A percentile compares a stretch with the other conserved stretches of the same genome.
Evolutionary conservation across 192 early-diverging fungal species (phyloP).

Genomic region (Linnemannia exigua): DNA sequence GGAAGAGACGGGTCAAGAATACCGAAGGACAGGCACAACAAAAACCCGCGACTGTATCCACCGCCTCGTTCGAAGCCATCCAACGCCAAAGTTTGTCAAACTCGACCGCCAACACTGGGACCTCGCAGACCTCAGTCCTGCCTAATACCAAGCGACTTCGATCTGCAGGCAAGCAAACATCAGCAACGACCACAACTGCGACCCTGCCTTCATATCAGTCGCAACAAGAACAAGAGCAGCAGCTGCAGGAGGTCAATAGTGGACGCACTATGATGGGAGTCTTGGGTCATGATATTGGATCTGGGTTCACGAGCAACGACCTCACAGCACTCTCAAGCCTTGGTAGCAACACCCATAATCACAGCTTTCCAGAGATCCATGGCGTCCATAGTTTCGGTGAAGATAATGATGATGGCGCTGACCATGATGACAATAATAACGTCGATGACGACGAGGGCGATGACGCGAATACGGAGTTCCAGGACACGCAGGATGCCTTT

Average conservation of each 20-base stretch:
- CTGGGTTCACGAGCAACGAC: conserved; percentile 13
- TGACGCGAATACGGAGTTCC: conserved; percentile 6
- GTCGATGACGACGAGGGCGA: conserved; percentile 14
- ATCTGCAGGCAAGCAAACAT: neutral
- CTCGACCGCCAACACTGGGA: neutral
- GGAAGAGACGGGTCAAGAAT: conserved; percentile 21
- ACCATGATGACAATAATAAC: conserved; percentile 10
- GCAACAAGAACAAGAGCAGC: neutral
- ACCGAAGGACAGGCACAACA: neutral
- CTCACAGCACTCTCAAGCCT: conserved; percentile 7
- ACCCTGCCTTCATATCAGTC: conserved; percentile 2
- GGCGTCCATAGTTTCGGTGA: neutral
- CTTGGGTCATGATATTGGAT: conserved; percentile 11
- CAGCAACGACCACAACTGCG: neutral
- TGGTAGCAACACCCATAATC: neutral
- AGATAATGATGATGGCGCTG: neutral
- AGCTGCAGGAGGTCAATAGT: neutral
- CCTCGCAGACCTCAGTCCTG: neutral
- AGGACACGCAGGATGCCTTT: conserved; percentile 7
- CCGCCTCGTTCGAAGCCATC: conserved; percentile 5
- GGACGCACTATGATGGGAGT: conserved; percentile 11
- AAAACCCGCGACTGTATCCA: neutral
- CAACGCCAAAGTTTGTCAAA: conserved; percentile 1
- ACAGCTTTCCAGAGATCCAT: neutral
- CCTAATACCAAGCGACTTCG: neutral